phyloP scores from a whole-genome alignment of 2,329 filamentous ascomycete species.

The Xylaria arbuscula region DNA sequence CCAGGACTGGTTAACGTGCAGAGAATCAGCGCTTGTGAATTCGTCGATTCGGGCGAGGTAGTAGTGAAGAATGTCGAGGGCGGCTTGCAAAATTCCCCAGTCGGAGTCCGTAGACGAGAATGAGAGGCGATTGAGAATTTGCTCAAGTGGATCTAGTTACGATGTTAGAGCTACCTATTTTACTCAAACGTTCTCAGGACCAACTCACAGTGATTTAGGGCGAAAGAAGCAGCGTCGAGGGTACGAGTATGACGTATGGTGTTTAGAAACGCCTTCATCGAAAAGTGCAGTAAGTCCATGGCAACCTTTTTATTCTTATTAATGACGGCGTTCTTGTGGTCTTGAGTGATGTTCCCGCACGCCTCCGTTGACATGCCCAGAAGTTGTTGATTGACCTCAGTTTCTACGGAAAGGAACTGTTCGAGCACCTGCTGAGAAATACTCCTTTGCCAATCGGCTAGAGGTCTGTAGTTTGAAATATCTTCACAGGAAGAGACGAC shows the following conservation, averaged over 20 bases:
- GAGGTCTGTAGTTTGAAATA: slow-evolving; percentile 58
- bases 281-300: slow-evolving; percentile 64
- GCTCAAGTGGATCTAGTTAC: slow-evolving; percentile 59
- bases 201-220: slow-evolving; percentile 58
- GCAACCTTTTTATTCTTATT: slow-evolving; percentile 63
- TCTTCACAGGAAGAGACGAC: slow-evolving; percentile 60
- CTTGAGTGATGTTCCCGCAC: slow-evolving; percentile 52
- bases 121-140: slow-evolving; percentile 62
- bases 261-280: slow-evolving; percentile 61
- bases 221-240: slow-evolving; percentile 61
- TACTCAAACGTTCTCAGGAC: not conserved
- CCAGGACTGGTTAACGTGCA: slow-evolving; percentile 46
- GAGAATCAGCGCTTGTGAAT: slow-evolving; percentile 55
- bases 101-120: slow-evolving; percentile 57
- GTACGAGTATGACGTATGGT: slow-evolving; percentile 61
- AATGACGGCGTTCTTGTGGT: slow-evolving; percentile 62
- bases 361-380: slow-evolving; percentile 60
- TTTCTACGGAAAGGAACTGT: slow-evolving; percentile 67
- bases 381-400: slow-evolving; percentile 67
- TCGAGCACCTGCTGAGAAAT: slow-evolving; percentile 68
- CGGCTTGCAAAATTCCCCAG: slow-evolving; percentile 59
- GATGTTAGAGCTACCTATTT: slow-evolving; percentile 36
- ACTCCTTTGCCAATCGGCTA: slow-evolving; percentile 67
- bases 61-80: slow-evolving; percentile 60
- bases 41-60: slow-evolving; percentile 60